Evolutionary conservation across 352 stramenopile genomes (phyloP).

Genomic region (Phytophthora nicotianae): DNA sequence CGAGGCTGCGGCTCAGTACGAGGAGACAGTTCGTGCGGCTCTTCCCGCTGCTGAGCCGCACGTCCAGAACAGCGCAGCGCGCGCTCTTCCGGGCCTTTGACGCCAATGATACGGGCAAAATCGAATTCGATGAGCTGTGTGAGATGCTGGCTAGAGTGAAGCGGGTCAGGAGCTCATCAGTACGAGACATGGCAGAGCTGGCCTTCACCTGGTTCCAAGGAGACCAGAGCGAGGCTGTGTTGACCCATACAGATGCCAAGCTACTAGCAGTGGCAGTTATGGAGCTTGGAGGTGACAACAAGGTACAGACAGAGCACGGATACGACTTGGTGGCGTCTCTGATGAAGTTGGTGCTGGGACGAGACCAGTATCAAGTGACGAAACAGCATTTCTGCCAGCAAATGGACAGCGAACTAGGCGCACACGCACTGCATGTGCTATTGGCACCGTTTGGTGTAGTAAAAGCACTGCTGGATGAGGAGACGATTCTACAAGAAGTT

Average conservation of each 20-base stretch:
- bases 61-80: constrained; percentile 41
- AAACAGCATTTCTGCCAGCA: constrained; percentile 24
- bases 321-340: constrained; percentile 33
- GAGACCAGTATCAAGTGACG: constrained; percentile 21
- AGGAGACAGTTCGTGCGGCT: constrained; percentile 58
- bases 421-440: constrained; percentile 50
- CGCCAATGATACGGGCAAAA: constrained; percentile 38
- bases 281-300: constrained; percentile 26
- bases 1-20: constrained; percentile 44
- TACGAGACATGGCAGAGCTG: constrained; percentile 49
- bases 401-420: constrained; percentile 35
- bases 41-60: constrained; percentile 50
- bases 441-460: constrained; percentile 68
- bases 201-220: constrained; percentile 69
- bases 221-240: constrained; percentile 18
- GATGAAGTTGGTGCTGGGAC: constrained; percentile 27
- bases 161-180: constrained; percentile 19
- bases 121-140: constrained; percentile 75
- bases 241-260: constrained; percentile 42
- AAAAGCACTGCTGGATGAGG: constrained; percentile 46
- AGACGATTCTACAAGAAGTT: constrained; percentile 41
- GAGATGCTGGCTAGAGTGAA: constrained; percentile 55
- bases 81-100: constrained; percentile 61
- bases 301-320: constrained; percentile 23
- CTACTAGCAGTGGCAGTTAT: constrained; percentile 42